Conservation (phyloP, 805 yeast genomes). For the Peterozyma toletana region DNA sequence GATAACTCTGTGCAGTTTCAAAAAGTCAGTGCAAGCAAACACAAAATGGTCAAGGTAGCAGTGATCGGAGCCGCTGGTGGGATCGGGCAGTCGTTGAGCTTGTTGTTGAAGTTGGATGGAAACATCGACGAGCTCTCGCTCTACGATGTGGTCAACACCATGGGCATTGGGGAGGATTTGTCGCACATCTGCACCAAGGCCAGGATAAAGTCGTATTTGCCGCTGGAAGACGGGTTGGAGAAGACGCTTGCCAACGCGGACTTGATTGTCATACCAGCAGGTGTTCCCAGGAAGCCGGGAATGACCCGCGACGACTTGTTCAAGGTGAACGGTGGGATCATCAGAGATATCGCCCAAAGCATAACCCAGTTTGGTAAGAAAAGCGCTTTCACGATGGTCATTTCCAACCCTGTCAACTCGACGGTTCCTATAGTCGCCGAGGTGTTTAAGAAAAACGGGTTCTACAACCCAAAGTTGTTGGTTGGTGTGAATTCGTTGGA, state of each 20-base stretch:
- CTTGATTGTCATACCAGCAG: slow-evolving; percentile 90
- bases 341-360: slow-evolving; percentile 84
- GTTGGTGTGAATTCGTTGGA: slow-evolving; percentile 97
- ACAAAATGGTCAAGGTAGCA: slow-evolving; percentile 59
- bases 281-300: slow-evolving; percentile 98
- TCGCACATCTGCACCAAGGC: slow-evolving; percentile 75
- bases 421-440: slow-evolving; percentile 96
- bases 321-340: slow-evolving; percentile 94
- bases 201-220: slow-evolving; percentile 35
- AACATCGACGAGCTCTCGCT: slow-evolving; percentile 60
- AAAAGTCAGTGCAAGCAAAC: no score
- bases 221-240: slow-evolving; percentile 25
- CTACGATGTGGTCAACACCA: slow-evolving; percentile 77
- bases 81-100: slow-evolving; percentile 87
- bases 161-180: slow-evolving; percentile 86
- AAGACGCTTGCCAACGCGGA: slow-evolving; percentile 74
- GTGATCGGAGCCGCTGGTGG: slow-evolving; percentile 94
- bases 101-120: slow-evolving; percentile 66
- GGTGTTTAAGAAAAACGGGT: slow-evolving; percentile 78
- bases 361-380: slow-evolving; percentile 78
- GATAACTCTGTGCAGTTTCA: no score
- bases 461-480: slow-evolving; percentile 84
- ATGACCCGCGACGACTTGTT: slow-evolving; percentile 97
- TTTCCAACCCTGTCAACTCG: slow-evolving; percentile 95
- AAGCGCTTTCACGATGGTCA: slow-evolving; percentile 74